Base-by-base conservation (phyloP, 2,329 filamentous ascomycete genomes). In the Paraconiothyrium sp. region DNA sequence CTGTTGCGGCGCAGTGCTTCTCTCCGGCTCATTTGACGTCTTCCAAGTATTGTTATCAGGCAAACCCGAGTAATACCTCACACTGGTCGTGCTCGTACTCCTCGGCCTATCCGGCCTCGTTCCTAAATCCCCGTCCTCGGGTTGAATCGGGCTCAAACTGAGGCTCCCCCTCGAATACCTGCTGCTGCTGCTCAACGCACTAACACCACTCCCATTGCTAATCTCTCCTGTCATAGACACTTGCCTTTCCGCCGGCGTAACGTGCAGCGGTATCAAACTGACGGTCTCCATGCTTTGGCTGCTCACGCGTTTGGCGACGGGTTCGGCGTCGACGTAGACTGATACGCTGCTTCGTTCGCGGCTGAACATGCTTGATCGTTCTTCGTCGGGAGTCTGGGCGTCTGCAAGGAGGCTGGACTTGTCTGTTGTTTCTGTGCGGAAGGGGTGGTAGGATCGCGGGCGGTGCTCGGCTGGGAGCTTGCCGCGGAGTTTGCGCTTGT, bases 311-410 rank as follows among this genome's bases (percentile, higher is more conserved):
- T 67, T 69, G 62, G 59, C 63, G 2, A 72, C 64, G 14, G 57
- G 50, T 43, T 72, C 65, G 5, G 66, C 59, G 59, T 76, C 70
- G 52, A 77, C 66, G 43, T 75, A 76, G 11, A 77, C 56, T 0
- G 68, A 72, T 9, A 77, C 65, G 54, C 71, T 76, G 57, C 69
- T 70, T 27, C 59, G 44, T 11, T 73, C 60, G 7, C 70, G 67
- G 46, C 68, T 75, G 69, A 76, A 77, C 75, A 77, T 76, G 67
- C 56, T 72, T 14, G 66, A 67, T 43, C 72, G 75, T 47, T 67
- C 64, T 60, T 76, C 72, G 50, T 74, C 71, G 20, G 63, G 60
- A 5, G 39, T 52, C 32, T 61, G 60, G 11, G 50, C 64, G 49
- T 74, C 66, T 9, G 61, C 66, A 44, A 77, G 65, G 5, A 77